A percentile compares a stretch with the other conserved stretches of the same genome.
Conservation (phyloP, 306 rosid genomes). For the Vachellia collinsii region DNA sequence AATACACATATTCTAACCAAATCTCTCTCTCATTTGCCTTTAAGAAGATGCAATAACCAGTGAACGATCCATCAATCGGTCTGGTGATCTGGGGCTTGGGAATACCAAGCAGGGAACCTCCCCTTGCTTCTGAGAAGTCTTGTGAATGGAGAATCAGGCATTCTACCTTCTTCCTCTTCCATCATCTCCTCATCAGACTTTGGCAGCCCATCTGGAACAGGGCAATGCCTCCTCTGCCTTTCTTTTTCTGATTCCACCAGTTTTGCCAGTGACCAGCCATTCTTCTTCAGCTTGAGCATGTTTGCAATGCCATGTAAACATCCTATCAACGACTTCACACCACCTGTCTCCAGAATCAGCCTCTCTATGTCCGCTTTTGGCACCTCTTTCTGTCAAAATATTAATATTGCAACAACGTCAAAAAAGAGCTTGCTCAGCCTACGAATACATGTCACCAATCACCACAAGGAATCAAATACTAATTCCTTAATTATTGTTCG, state of each 20-base stretch:
- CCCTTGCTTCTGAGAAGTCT: conserved; percentile 78
- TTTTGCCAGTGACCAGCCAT: conserved; percentile 20
- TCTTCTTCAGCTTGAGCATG: conserved; percentile 55
- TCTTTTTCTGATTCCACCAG: conserved; percentile 22
- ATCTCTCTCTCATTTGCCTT: background rate
- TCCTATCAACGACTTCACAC: conserved; percentile 73
- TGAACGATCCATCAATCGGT: conserved; percentile 52
- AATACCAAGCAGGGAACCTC: conserved; percentile 78
- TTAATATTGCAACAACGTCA: background rate
- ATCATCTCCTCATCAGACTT: conserved; percentile 64
- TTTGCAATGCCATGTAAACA: conserved; percentile 63
- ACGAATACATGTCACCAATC: background rate
- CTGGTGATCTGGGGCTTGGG: conserved; percentile 83
- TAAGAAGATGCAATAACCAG: background rate
- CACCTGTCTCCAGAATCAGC: conserved; percentile 70
- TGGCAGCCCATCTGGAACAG: conserved; percentile 90
- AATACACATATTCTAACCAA: background rate
- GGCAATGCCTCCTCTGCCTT: conserved; percentile 42
- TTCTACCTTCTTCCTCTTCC: conserved; percentile 68
- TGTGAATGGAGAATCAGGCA: conserved; percentile 85
- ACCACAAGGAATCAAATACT: background rate
- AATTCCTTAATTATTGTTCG: too few relatives aligned
- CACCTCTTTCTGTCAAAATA: conserved; percentile 54
- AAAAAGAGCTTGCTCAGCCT: background rate
- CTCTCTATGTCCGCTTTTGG: conserved; percentile 77